A percentile compares a stretch with the other conserved stretches of the same genome.
Evolutionary conservation across 345 rosid species (phyloP).

Genomic region (Hibiscus mutabilis): DNA sequence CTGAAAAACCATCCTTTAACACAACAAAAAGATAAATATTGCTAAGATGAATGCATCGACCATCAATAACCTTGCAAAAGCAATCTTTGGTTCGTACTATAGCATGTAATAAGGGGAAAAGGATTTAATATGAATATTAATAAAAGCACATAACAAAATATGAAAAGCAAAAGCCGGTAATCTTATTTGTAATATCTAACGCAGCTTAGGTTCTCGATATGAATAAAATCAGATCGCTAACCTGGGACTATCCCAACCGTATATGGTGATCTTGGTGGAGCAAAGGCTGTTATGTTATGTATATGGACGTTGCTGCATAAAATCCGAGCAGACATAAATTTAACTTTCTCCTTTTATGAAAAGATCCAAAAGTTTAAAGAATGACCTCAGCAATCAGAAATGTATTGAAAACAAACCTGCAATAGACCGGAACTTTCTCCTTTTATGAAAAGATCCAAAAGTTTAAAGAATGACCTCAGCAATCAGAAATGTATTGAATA

Average conservation of each 20-base stretch:
- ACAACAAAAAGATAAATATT: too few species aligned
- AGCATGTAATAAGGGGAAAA: too few species aligned
- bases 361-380: background rate
- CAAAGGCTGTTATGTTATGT: conserved; percentile 48
- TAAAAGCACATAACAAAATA: too few species aligned
- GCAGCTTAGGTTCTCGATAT: background rate
- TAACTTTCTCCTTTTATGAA: background rate
- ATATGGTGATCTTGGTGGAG: conserved; percentile 51
- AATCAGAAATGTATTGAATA: background rate
- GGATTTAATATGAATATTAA: too few species aligned
- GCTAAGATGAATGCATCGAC: too few species aligned
- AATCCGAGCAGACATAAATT: conserved; percentile 3
- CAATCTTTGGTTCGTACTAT: too few species aligned
- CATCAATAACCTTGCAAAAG: too few species aligned
- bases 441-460: background rate
- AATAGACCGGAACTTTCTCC: conserved; percentile 52
- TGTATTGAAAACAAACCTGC: conserved; percentile 40
- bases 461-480: background rate
- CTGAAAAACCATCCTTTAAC: too few species aligned
- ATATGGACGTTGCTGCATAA: conserved; percentile 50
- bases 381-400: background rate
- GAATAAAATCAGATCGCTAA: conserved; percentile 18
- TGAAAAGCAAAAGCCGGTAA: too few species aligned
- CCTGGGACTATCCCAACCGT: conserved; percentile 85
- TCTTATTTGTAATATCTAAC: background rate